Conservation (phyloP, 768 basidiomycete genomes). For the Mycena galericulata region DNA sequence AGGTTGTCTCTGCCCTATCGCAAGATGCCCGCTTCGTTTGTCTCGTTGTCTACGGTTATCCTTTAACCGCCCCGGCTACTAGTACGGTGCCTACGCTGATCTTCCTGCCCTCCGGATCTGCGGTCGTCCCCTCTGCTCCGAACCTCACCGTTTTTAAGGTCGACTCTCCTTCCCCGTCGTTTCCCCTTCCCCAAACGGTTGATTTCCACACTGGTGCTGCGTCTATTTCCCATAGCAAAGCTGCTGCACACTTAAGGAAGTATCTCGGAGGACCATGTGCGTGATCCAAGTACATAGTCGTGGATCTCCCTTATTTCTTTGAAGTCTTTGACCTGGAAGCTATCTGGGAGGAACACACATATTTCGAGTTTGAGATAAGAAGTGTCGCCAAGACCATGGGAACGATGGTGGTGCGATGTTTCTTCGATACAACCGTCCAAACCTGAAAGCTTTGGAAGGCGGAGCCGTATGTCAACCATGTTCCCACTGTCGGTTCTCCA, state of each 20-base stretch:
- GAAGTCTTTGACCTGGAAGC: conserved; percentile 64
- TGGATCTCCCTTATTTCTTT: background rate
- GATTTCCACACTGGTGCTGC: conserved; percentile 57
- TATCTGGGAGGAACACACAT: conserved; percentile 72
- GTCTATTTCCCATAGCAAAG: conserved; percentile 58
- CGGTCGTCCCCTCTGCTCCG: conserved; percentile 36
- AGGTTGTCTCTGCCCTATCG: conserved; percentile 43
- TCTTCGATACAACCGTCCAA: background rate
- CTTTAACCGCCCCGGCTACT: conserved; percentile 31
- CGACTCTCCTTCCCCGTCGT: conserved; percentile 49
- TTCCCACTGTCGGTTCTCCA: conserved; percentile 59
- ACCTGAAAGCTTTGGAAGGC: conserved; percentile 45
- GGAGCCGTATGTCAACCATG: conserved; percentile 71
- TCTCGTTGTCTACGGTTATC: conserved; percentile 52
- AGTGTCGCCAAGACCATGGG: conserved; percentile 68
- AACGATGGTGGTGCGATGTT: conserved; percentile 62
- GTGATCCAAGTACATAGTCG: background rate
- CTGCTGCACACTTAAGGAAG: conserved; percentile 59
- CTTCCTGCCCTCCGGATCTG: conserved; percentile 47
- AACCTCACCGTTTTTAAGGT: conserved; percentile 46
- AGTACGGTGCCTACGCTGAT: conserved; percentile 51
- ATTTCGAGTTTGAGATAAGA: conserved; percentile 63
- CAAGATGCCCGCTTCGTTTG: conserved; percentile 50
- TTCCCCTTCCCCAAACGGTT: conserved; percentile 56
- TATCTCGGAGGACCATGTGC: conserved; percentile 58